phyloP scores from a whole-genome alignment of 176 grass and related monocot genomes.

The Musa troglodytarum region DNA sequence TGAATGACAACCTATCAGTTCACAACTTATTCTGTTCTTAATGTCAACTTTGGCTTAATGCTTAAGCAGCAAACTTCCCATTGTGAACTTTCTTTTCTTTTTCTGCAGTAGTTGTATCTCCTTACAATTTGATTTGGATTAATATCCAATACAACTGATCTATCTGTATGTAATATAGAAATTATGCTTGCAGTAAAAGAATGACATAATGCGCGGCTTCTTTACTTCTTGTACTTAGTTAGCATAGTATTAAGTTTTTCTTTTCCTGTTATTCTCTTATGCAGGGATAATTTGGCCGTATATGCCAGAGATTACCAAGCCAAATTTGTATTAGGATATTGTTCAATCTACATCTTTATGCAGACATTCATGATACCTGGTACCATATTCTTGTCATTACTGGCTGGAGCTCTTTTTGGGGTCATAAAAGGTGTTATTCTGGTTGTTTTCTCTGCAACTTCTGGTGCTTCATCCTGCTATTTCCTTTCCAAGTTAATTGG shows the following conservation, averaged over 20 bases:
- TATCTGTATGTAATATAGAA: neutral
- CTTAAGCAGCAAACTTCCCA: too few relatives aligned
- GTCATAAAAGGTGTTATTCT: conserved; percentile 78
- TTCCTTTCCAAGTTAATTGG: conserved; percentile 96
- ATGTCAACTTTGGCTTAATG: neutral
- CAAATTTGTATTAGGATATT: conserved; percentile 92
- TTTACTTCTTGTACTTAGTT: conserved; percentile 5
- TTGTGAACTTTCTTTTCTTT: too few relatives aligned
- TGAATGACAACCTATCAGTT: too few relatives aligned
- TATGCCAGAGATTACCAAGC: conserved; percentile 81
- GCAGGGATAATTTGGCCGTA: conserved; percentile 87
- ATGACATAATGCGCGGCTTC: neutral
- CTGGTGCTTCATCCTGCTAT: conserved; percentile 87
- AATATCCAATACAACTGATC: neutral
- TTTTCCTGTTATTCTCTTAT: conserved; percentile 26
- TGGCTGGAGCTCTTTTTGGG: conserved; percentile 93
- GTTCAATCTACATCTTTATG: conserved; percentile 99
- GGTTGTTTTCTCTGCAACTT: conserved; percentile 90
- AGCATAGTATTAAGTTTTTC: conserved; percentile 4
- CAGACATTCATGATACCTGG: conserved; percentile 99
- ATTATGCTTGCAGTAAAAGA: neutral
- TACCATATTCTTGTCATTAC: conserved; percentile 98
- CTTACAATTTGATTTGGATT: neutral
- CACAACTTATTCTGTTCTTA: too few relatives aligned
- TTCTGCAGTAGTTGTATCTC: neutral